phyloP scores from a whole-genome alignment of 1,284 basidiomycete genomes.

The Irpex lacteus region DNA sequence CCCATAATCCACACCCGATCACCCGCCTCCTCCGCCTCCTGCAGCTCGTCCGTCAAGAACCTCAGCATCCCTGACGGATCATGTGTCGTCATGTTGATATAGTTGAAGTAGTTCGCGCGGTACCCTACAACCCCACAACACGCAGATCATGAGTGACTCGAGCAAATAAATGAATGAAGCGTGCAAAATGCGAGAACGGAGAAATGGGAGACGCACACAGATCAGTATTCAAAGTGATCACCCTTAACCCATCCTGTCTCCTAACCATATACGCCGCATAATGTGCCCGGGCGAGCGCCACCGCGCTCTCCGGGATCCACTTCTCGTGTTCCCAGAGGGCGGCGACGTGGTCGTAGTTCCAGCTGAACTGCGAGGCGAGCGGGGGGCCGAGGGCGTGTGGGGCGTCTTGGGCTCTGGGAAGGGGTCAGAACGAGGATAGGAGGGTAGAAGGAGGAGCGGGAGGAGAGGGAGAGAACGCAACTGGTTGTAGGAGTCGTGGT shows the following conservation, averaged over 20 bases:
- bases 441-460: constrained; percentile 3
- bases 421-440: neutral
- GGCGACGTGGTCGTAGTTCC: constrained; percentile 76
- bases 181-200: no score
- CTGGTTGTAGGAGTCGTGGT: constrained; percentile 72
- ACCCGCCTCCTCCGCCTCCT: constrained; percentile 69
- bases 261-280: constrained; percentile 76
- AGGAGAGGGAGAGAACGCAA: constrained; percentile 26
- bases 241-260: constrained; percentile 62
- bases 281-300: constrained; percentile 60
- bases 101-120: constrained; percentile 73
- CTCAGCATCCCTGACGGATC: constrained; percentile 76
- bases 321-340: constrained; percentile 66
- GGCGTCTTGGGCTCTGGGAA: constrained; percentile 58
- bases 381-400: constrained; percentile 53
- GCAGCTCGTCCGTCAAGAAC: constrained; percentile 80
- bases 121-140: constrained; percentile 10
- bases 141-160: neutral
- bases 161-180: no score
- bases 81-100: constrained; percentile 69
- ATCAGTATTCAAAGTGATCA: constrained; percentile 80
- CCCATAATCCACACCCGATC: constrained; percentile 80
- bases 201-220: constrained; percentile 45
- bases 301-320: constrained; percentile 65
- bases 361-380: constrained; percentile 61